Evolutionary conservation across 192 early-diverging fungal species (phyloP), one percentile per base, ranked within the genome.

Genomic region (Coemansia sp.): DNA sequence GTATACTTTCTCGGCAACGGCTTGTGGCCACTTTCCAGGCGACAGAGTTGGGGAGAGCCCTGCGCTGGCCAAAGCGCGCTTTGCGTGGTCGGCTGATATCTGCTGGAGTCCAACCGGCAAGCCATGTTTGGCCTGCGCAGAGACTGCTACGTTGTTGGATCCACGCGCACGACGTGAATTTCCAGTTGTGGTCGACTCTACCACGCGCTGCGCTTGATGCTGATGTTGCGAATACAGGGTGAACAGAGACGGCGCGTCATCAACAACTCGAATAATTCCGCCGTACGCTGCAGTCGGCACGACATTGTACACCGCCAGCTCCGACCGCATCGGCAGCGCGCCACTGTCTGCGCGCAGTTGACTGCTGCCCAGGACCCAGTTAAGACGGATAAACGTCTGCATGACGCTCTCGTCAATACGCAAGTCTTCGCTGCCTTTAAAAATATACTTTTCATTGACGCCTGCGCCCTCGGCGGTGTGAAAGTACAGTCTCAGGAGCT

Each of bases 221-320:
- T 46, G 27, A 31, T 59, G 30, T 29, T 69, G 62, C 5, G 63
- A 53, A 18, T 69, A 71, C 6, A 74, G 42, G 27, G 67, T 33
- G 67, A 90, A 97, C 12, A 97, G 53, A 0, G 87, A 86, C 0
- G 83, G 82, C 6, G 88, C 85, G 60, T 85, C 81, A 14, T 92
- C 87, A 6, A 98, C 89, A 85, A 93, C 96, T 62, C 96, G 86
- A 44, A 96, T 94, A 82, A 97, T 88, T 1, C 95, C 96, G n/a
- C 87, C 90, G 48, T 86, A 83, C 19, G 85, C 77, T 21, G 89
- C 88, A 6, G 94, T 81, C 0, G 96, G 96, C 16, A 95, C 87
- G 0, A 97, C 92, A 14, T 67, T 67, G 29, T 81, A 81, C 8
- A 63, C 62, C 2, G 65, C 56, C 54, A 77, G 49, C 10, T 14